Evolutionary conservation across 169 alveolate genomes (phyloP), one percentile per base, ranked within the genome.

Genomic region (Cyclospora cayetanensis): DNA sequence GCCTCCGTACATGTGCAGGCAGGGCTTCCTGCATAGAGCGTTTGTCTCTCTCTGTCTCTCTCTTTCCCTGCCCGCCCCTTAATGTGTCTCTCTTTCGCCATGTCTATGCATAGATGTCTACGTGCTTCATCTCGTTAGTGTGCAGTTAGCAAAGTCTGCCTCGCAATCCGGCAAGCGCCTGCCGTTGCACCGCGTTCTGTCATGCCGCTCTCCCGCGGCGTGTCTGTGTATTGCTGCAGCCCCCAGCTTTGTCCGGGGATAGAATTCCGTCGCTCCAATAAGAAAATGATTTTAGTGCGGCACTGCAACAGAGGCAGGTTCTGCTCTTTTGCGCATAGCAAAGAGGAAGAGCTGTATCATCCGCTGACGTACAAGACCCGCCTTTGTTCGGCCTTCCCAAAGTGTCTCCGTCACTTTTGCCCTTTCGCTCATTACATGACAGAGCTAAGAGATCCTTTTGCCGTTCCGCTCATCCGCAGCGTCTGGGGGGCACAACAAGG

Each of bases 241-340:
- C 94, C 96, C 42, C 91, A 94, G 52, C 89, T 93, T 20, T 94
- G 96, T 52, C 96, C 96, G 35, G 95, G 93, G 43, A 94, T 94
- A 25, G 93, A 91, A 60, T 94, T 94, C 80, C 91, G 93, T 3
- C 88, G 92, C 29, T 82, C 79, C 83, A 92, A 91, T 88, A 94
- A 92, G 39, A 94, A 94, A 68, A 94, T 94, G 96, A 93, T 87
- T 76, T 92, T 94, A 43, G 93, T 93, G 70, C 91, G 95, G 42
- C 93, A 93, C 79, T 94, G 96, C 88, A 94, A 70, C 50, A 86
- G 91, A 25, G 95, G 96, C 41, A 84, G 94, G 43, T 42, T 82
- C 82, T 94, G 96, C 79, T 91, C 94, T 7, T 93, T 87, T 74
- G 96, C 96, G 1, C 96, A 94, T 70, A 91, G 95, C 41, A 94